A percentile compares a stretch with the other conserved stretches of the same genome.
Evolutionary conservation across 1,284 basidiomycete species (phyloP).

Genomic region (Apiotrichum gracile): DNA sequence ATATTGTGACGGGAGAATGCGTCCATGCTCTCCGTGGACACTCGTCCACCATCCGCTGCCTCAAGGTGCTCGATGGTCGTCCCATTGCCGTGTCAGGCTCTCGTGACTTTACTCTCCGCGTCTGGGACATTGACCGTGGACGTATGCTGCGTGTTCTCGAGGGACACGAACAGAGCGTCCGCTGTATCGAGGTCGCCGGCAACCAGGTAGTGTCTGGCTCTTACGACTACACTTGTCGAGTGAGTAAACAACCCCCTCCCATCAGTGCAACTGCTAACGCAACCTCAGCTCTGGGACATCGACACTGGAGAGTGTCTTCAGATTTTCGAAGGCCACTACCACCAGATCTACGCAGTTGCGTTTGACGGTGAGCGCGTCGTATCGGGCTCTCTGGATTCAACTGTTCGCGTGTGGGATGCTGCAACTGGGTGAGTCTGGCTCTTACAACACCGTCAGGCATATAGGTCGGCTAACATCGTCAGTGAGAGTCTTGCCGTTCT

Average conservation of each 20-base stretch:
- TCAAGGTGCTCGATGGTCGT: constrained; percentile 78
- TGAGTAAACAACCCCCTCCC: constrained; percentile 46
- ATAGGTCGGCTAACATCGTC: constrained; percentile 4
- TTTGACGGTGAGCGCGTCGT: constrained; percentile 82
- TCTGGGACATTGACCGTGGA: constrained; percentile 89
- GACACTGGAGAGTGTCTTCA: constrained; percentile 81
- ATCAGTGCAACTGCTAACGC: no score
- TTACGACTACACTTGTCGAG: constrained; percentile 77
- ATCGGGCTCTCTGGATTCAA: constrained; percentile 85
- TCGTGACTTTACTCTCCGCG: constrained; percentile 75
- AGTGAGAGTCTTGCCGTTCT: constrained; percentile 78
- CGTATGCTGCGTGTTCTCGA: constrained; percentile 60
- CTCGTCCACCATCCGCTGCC: constrained; percentile 83
- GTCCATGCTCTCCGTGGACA: constrained; percentile 78
- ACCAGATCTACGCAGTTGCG: constrained; percentile 89
- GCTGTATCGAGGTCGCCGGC: constrained; percentile 82
- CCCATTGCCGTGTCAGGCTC: constrained; percentile 88
- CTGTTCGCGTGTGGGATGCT: constrained; percentile 82
- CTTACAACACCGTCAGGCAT: constrained; percentile 48
- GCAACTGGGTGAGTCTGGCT: constrained; percentile 52
- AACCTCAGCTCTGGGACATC: constrained; percentile 66
- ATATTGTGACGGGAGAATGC: constrained; percentile 72
- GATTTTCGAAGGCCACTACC: constrained; percentile 78
- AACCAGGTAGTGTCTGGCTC: constrained; percentile 77
- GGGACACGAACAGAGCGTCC: constrained; percentile 77